Evolutionary conservation across 441 rosid species (phyloP), one percentile per base, ranked within the genome.

Genomic region (Erodium trifolium): DNA sequence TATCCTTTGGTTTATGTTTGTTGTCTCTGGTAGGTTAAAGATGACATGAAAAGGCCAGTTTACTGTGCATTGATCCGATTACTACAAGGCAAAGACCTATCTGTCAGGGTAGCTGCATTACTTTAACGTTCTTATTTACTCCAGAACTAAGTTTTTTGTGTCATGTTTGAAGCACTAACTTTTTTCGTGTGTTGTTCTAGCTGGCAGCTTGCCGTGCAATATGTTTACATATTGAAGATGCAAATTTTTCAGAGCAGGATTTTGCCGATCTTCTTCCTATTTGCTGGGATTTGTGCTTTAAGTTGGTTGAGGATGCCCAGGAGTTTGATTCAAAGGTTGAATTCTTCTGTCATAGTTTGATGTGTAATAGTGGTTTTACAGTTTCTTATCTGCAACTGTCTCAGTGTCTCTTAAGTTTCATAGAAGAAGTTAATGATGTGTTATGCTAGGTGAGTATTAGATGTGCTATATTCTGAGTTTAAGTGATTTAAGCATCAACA

Each of bases 241-340:
- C 99, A 45, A 92, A 95, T 81, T 95, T 95, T 68, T 85, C 92
- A 47, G 88, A 90, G 73, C 79, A 67, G 70, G 84, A 80, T 70
- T 95, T 95, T 75, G 68, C 75, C 39, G 97, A 95, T 86, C 95
- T 95, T 73, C 96, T 95, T 83, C 93, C 96, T 63, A 67, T 84
- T 66, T 92, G 99, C 74, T 95, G 92, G 88, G 91, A 82, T 72
- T 87, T 88, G 63, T 92, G 98, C 81, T 92, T 95, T 82, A 89
- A 85, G 78, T 72, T 95, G 86, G 81, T 92, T 51, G 97, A 90
- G 73, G 99, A 92, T 72, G 98, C 89, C 81, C 92, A 90, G 75
- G 98, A 95, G 84, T 95, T 95, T 77, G 99, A 95, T 82, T 95
- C 98, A 13, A 95, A 92, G 98, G 99, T 95, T 78, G 59, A 68